These are phyloP conservation scores for Fusarium siculi DNA, from an alignment of 2,329 filamentous ascomycete genomes.

Conservation along the genomic window DNA sequence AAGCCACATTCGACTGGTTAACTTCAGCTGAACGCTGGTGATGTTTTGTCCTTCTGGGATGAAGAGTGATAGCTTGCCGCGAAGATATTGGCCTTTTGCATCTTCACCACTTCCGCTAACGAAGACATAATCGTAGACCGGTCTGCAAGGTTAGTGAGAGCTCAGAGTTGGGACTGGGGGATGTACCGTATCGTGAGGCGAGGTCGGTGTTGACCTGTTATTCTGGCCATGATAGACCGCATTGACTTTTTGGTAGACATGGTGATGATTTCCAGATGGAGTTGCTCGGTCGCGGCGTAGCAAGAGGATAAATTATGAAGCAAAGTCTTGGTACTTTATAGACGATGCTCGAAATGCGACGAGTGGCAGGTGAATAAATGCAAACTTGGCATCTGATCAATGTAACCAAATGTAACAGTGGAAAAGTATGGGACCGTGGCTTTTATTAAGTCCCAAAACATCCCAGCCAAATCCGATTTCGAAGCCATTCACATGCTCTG, in stretches of 20 bases:
- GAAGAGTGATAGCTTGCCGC: background rate
- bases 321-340: background rate
- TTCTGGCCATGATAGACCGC: background rate
- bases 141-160: rapidly evolving
- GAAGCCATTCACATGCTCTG: background rate
- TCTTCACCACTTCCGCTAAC: background rate
- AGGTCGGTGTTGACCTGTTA: background rate
- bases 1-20: constrained; percentile 15
- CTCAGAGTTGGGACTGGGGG: rapidly evolving
- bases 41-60: background rate
- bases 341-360: background rate
- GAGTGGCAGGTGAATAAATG: background rate
- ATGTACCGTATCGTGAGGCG: background rate
- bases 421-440: background rate
- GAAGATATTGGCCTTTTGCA: constrained; percentile 5
- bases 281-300: background rate
- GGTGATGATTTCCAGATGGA: background rate
- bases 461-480: background rate
- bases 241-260: background rate
- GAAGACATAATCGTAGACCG: background rate
- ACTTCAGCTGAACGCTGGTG: background rate
- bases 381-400: background rate
- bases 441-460: background rate
- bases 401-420: background rate
- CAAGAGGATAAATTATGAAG: background rate